Evolutionary conservation across 176 grass and related monocot species (phyloP).

Genomic region (Aegilops longissima): DNA sequence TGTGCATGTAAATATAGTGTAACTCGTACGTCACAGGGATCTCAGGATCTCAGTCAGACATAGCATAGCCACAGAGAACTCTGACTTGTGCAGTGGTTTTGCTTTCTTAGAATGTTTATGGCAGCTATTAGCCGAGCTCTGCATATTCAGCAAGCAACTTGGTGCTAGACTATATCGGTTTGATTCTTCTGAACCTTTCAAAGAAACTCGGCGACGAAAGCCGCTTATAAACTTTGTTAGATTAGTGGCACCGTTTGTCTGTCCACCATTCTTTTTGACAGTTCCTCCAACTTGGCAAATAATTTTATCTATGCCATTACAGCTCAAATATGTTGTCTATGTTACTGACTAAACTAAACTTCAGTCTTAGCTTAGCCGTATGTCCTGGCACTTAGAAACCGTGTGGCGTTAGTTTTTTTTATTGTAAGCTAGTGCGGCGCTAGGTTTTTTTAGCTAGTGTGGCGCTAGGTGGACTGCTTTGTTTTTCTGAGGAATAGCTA

Average conservation of each 20-base stretch:
- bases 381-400: neutral
- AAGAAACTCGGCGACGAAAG: neutral
- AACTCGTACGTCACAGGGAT: slow-evolving; percentile 29
- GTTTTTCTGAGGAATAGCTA: no score
- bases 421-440: no score
- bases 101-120: neutral
- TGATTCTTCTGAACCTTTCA: slow-evolving; percentile 8
- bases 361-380: neutral
- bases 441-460: no score
- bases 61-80: neutral
- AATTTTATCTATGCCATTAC: neutral
- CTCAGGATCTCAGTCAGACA: neutral
- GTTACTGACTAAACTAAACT: neutral
- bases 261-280: neutral
- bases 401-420: neutral
- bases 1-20: neutral
- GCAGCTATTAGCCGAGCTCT: slow-evolving; percentile 17
- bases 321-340: neutral
- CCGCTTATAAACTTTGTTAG: neutral
- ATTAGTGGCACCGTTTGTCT: neutral
- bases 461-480: no score
- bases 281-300: neutral
- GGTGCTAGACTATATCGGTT: neutral
- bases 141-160: slow-evolving; percentile 25
- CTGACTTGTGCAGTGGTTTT: neutral